Evolutionary conservation across 2,329 filamentous ascomycete species (phyloP).

Genomic region (Beauveria asiatica): DNA sequence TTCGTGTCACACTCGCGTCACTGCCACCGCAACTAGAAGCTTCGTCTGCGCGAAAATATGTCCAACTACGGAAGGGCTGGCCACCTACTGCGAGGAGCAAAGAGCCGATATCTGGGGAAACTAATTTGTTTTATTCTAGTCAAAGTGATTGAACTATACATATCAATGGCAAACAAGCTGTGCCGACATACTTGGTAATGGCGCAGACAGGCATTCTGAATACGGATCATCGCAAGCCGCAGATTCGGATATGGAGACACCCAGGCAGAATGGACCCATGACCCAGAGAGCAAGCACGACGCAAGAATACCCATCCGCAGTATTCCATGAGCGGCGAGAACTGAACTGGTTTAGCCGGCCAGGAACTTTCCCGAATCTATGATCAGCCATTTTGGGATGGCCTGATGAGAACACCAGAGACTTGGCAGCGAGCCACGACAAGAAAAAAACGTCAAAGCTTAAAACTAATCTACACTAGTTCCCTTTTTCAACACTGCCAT

Average conservation of each 20-base stretch:
- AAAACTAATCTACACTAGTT: not conserved
- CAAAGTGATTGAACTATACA: slow-evolving; percentile 33
- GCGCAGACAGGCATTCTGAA: not conserved
- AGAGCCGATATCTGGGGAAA: slow-evolving; percentile 31
- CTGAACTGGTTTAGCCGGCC: not conserved
- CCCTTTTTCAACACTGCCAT: not conserved
- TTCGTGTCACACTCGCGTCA: not conserved
- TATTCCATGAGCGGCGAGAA: not conserved
- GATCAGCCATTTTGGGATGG: slow-evolving; percentile 17
- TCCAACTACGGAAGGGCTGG: slow-evolving; percentile 24
- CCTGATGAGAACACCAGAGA: slow-evolving; percentile 14
- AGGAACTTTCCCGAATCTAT: slow-evolving; percentile 15
- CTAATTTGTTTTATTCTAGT: slow-evolving; percentile 32
- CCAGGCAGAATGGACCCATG: not conserved
- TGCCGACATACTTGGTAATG: not conserved
- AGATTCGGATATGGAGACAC: not conserved
- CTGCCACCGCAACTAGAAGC: no score
- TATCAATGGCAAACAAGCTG: slow-evolving; percentile 17
- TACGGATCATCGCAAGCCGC: not conserved
- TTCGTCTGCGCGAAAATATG: no score
- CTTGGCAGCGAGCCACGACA: not conserved
- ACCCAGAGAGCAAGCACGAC: not conserved
- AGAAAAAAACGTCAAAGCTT: not conserved
- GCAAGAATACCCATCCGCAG: not conserved
- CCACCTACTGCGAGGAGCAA: slow-evolving; percentile 33